A percentile compares a stretch with the other conserved stretches of the same genome.
phyloP scores from a whole-genome alignment of 1,284 basidiomycete genomes.

The Abortiporus biennis region DNA sequence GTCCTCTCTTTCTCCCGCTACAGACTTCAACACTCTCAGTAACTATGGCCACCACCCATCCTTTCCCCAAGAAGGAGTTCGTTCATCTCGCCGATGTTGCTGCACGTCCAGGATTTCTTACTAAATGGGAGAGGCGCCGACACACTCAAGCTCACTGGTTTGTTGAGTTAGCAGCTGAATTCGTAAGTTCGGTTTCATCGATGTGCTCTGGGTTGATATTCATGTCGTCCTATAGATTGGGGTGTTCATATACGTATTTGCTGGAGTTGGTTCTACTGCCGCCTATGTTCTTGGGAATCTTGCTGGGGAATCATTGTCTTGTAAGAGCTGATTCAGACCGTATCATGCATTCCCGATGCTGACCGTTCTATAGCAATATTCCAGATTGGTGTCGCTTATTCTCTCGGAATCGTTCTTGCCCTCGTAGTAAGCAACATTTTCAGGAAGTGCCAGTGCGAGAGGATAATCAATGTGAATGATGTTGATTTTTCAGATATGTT shows the following conservation, averaged over 20 bases:
- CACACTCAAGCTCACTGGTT: constrained; percentile 45
- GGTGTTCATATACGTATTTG: constrained; percentile 49
- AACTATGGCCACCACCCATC: constrained; percentile 2
- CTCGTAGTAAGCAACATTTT: constrained; percentile 27
- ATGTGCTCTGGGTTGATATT: constrained; percentile 25
- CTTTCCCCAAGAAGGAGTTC: constrained; percentile 2
- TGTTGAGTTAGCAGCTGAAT: constrained; percentile 55
- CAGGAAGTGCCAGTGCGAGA: constrained; percentile 7
- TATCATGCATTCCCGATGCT: background rate
- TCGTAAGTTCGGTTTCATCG: constrained; percentile 32
- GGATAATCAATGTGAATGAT: no score
- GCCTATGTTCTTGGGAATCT: constrained; percentile 48
- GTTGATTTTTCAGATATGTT: constrained; percentile 29
- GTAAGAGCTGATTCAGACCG: constrained; percentile 30
- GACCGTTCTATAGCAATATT: constrained; percentile 42
- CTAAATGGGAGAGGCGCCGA: constrained; percentile 47
- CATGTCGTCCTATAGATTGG: constrained; percentile 23
- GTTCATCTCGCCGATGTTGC: constrained; percentile 17
- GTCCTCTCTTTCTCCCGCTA: background rate
- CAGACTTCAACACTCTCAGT: background rate
- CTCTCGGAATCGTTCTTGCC: constrained; percentile 58
- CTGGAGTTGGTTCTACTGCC: constrained; percentile 53
- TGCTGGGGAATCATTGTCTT: constrained; percentile 29
- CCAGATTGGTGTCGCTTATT: constrained; percentile 60
- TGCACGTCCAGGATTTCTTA: constrained; percentile 32